Evolutionary conservation across 2,329 filamentous ascomycete genomes (phyloP), one percentile per base, ranked within the genome.

Genomic region (Curvularia eragrostidis): DNA sequence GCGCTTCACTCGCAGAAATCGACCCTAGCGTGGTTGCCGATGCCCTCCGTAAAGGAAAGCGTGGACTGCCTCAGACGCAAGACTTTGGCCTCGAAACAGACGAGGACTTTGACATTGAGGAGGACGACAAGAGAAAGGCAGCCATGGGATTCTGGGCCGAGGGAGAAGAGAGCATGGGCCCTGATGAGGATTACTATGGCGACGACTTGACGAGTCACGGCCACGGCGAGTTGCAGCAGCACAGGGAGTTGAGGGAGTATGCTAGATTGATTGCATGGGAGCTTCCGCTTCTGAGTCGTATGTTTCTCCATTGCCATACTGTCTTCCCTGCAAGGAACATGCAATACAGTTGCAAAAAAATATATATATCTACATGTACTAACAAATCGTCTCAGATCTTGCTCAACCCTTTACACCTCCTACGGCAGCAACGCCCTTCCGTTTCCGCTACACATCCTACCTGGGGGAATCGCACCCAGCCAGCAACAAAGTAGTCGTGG

Each of bases 361-460:
- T 5, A 18, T 18, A 26, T 2, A 10, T 12, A 18, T 18, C 8
- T 5, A 26, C 15, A 44, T 1, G 43, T 48, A 44, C 47, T 56
- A 41, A 51, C 24, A 10, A 28, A 3, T 39, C 19, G 21, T 6
- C 39, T 50, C 72, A 97, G 91, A 94, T 75, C 85, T 95, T 62
- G 89, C 91, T 54, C 91, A 91, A 78, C 89, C 91, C 18, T 98
- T 97, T 76, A 79, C 84, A 59, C 85, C 88, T 2, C 92, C 94
- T 1, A 83, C 85, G 13, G 77, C 83, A 28, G 78, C 87, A 44
- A 84, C 91, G 68, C 87, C 92, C 44, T 86, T 99, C 56, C 90
- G 94, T 70, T 99, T 97, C 87, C 89, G 95, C 70, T 97, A 97
- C 82, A 99, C 95, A 15, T 93, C 90, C 36, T 98, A 98, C 80